phyloP scores from a whole-genome alignment of 2,329 filamentous ascomycete genomes.

The Fusarium devonianum region DNA sequence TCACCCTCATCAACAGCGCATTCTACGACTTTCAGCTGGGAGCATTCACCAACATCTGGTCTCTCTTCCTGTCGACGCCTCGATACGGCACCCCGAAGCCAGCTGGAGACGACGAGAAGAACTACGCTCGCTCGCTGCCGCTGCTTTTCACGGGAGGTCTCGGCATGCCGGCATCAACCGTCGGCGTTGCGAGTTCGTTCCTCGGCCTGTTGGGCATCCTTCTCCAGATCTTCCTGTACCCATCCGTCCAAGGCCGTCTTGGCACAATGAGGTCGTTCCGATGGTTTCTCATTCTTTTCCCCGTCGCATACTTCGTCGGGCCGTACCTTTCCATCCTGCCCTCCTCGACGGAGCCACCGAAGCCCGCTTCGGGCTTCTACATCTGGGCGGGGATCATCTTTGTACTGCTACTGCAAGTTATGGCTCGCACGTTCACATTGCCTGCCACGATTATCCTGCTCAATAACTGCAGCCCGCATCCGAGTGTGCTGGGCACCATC shows the following conservation, averaged over 20 bases:
- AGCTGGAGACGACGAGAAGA: conserved; percentile 40
- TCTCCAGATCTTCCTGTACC: conserved; percentile 74
- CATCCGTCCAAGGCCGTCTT: conserved; percentile 67
- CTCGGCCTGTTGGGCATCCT: conserved; percentile 73
- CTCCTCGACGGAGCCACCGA: conserved; percentile 20
- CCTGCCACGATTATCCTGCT: conserved; percentile 66
- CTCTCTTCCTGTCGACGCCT: conserved; percentile 72
- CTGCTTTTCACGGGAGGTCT: conserved; percentile 71
- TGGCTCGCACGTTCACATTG: conserved; percentile 73
- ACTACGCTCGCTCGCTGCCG: conserved; percentile 47
- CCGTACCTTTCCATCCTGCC: conserved; percentile 67
- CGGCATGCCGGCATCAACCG: conserved; percentile 69
- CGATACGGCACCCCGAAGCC: conserved; percentile 50
- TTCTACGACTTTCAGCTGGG: conserved; percentile 75
- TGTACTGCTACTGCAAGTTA: conserved; percentile 73
- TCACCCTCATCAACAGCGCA: conserved; percentile 67
- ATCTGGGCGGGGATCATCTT: conserved; percentile 42
- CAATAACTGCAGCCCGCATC: conserved; percentile 67
- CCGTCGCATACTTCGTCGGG: conserved; percentile 71
- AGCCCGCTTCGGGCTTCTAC: conserved; percentile 20
- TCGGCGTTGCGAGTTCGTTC: conserved; percentile 73
- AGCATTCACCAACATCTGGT: conserved; percentile 73
- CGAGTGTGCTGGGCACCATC: conserved; percentile 64
- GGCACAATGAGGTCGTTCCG: conserved; percentile 73
- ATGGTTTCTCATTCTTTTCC: conserved; percentile 70